Percentiles rank a stretch among this genome's conserved stretches.
phyloP scores from a whole-genome alignment of 202 grass and related monocot species.

The Eragrostis tef region DNA sequence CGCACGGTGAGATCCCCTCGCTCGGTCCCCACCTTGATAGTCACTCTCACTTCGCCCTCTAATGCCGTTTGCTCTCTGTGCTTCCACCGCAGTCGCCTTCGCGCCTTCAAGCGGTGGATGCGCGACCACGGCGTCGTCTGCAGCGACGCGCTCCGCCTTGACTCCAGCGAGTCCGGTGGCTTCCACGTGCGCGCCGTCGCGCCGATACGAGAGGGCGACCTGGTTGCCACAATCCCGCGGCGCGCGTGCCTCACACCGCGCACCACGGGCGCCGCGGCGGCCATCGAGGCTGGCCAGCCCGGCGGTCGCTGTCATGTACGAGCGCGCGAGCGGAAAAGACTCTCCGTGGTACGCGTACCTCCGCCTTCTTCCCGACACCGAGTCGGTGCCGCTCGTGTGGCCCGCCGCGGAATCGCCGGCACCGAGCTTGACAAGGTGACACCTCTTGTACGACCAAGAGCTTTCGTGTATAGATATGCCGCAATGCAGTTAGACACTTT shows the following conservation, averaged over 20 bases:
- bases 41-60: background rate
- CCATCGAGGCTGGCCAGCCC: slow-evolving; percentile 65
- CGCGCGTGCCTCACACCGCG: too few relatives aligned
- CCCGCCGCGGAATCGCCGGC: slow-evolving; percentile 62
- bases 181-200: slow-evolving; percentile 64
- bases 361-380: too few relatives aligned
- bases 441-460: background rate
- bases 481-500: background rate
- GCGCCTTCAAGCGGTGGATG: slow-evolving; percentile 85
- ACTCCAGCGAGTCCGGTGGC: slow-evolving; percentile 45
- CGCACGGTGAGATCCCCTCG: slow-evolving; percentile 41
- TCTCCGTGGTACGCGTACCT: slow-evolving; percentile 80
- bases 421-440: slow-evolving; percentile 92
- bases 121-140: slow-evolving; percentile 67
- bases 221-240: slow-evolving; percentile 83
- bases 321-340: slow-evolving; percentile 53
- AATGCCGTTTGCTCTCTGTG: background rate
- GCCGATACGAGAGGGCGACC: slow-evolving; percentile 64
- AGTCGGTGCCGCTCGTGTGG: slow-evolving; percentile 89
- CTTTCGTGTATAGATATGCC: background rate
- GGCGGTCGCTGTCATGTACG: slow-evolving; percentile 85
- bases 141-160: slow-evolving; percentile 79
- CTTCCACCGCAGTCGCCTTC: slow-evolving; percentile 53
- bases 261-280: too few relatives aligned
- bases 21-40: background rate